These are phyloP conservation scores for Penicillium coprophilum DNA, from an alignment of 495 filamentous ascomycete genomes.

Conservation along the genomic window DNA sequence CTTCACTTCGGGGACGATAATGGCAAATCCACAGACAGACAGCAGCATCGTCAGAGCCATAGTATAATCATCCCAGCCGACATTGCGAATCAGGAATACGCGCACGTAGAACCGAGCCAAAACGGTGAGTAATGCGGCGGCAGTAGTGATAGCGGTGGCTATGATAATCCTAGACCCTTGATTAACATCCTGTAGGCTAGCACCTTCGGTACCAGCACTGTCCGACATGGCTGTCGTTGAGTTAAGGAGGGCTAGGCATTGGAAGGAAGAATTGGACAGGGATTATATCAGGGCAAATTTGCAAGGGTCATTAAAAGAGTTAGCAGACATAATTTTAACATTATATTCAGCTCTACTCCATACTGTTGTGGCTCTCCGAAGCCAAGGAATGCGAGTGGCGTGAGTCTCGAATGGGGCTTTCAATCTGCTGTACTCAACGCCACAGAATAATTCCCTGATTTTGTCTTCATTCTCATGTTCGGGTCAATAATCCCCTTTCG, in stretches of 20 bases:
- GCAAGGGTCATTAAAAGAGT: neutral
- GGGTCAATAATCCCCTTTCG: neutral
- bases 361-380: neutral
- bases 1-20: constrained; percentile 36
- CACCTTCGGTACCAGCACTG: constrained; percentile 12
- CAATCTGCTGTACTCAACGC: neutral
- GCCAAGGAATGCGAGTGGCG: neutral
- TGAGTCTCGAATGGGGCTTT: neutral
- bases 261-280: neutral
- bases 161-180: constrained; percentile 35
- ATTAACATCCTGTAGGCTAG: constrained; percentile 31
- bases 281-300: neutral
- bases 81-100: constrained; percentile 32
- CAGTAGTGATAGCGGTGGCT: constrained; percentile 34
- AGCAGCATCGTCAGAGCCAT: constrained; percentile 38
- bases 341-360: neutral
- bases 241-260: neutral
- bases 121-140: constrained; percentile 26
- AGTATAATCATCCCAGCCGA: constrained; percentile 45
- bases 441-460: neutral
- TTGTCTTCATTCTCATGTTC: neutral
- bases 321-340: neutral
- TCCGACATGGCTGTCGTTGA: constrained; percentile 10
- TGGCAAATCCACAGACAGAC: constrained; percentile 32
- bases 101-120: constrained; percentile 42